Evolutionary conservation across 2,329 filamentous ascomycete species (phyloP).

Genomic region (Aspergillus ustus): DNA sequence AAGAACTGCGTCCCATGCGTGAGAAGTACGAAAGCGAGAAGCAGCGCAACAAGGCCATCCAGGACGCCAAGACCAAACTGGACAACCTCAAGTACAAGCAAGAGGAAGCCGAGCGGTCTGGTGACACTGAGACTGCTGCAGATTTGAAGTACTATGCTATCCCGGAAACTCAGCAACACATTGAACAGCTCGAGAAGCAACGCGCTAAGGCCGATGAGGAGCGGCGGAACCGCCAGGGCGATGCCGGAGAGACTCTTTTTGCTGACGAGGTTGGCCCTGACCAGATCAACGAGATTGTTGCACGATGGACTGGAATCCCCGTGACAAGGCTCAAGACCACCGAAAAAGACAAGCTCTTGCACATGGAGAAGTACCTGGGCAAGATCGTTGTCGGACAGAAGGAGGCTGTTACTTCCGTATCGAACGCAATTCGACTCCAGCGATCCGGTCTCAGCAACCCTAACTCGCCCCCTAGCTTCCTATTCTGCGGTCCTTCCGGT

Average conservation of each 20-base stretch:
- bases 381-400: conserved; percentile 91
- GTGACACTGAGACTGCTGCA: conserved; percentile 84
- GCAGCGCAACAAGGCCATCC: conserved; percentile 85
- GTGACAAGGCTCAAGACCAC: conserved; percentile 91
- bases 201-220: conserved; percentile 79
- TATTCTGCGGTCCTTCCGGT: conserved; percentile 97
- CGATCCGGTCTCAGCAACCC: conserved; percentile 93
- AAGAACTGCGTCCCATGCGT: conserved; percentile 86
- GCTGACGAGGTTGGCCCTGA: conserved; percentile 95
- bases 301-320: conserved; percentile 96
- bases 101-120: conserved; percentile 86
- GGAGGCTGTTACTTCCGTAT: conserved; percentile 90
- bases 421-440: conserved; percentile 93
- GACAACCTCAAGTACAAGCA: conserved; percentile 89
- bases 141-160: conserved; percentile 98
- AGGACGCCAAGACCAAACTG: conserved; percentile 92
- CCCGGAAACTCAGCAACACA: conserved; percentile 82
- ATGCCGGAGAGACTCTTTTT: conserved; percentile 72
- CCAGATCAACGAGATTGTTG: conserved; percentile 98
- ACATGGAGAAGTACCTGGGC: conserved; percentile 88
- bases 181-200: conserved; percentile 78
- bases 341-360: conserved; percentile 96
- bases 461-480: conserved; percentile 95
- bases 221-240: conserved; percentile 59
- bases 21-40: conserved; percentile 97